Evolutionary conservation across 2,329 filamentous ascomycete genomes (phyloP), one percentile per base, ranked within the genome.

Genomic region (Stachybotrys echinatus): DNA sequence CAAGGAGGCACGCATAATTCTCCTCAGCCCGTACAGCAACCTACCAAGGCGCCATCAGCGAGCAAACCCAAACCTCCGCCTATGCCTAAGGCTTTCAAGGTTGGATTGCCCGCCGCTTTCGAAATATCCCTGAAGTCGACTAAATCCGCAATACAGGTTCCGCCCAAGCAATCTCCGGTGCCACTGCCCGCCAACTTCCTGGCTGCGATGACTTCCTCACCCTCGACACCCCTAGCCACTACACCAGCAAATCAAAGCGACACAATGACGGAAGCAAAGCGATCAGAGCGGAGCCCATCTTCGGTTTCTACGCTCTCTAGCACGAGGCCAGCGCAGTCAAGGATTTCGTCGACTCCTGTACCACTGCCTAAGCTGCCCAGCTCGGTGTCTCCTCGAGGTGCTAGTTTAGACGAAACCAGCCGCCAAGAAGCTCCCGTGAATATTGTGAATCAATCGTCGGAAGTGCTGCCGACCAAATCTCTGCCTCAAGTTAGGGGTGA

Each of bases 151-250:
- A 56, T 56, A 42, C 55, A 65, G 64, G 56, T 64, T 53, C 69
- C 69, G 20, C 55, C 64, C 14, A 74, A 73, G 55, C 61, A 74
- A 49, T 73, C 72, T 1, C 72, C 72, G 3, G 72, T 75, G 5
- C 72, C 72, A 12, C 55, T 75, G 10, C 72, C 72, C 2, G 67
- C 71, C 5, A 71, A 72, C 48, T 72, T 71, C 47, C 55, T 72
- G 45, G 69, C 70, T n/a, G 68, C 70, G 8, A 71, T 72, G 59
- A 63, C 58, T 46, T 65, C 67, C 10, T 50, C 62, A 8, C 51
- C 64, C 2, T 53, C 51, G 20, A 52, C 58, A 7, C 40, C 60
- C 12, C 43, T 56, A 6, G 46, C 52, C 23, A 23, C 55, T 4
- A 55, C 54, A n/a, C 54, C 42, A 27, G 18, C 42, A 27, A 45